phyloP scores from a whole-genome alignment of 768 basidiomycete species.

The Strobilomyces confusus region DNA sequence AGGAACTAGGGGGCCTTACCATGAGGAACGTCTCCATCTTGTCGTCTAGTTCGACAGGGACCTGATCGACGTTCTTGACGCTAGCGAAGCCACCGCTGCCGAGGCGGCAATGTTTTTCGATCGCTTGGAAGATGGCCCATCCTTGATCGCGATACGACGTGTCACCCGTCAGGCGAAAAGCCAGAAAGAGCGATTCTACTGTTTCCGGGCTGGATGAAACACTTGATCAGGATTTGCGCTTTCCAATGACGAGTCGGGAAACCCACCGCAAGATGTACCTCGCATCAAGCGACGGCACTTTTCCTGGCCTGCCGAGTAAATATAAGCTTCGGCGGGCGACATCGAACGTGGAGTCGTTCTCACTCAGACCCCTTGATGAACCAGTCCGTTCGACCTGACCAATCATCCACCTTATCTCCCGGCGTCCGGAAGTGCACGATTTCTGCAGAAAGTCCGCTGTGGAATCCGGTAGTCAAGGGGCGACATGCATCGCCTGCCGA shows the following conservation, averaged over 20 bases:
- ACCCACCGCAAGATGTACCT: constrained; percentile 84
- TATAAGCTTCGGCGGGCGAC: not conserved
- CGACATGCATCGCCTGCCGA: not conserved
- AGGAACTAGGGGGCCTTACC: constrained; percentile 40
- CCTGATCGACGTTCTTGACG: constrained; percentile 78
- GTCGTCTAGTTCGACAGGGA: constrained; percentile 67
- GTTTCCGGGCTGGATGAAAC: constrained; percentile 74
- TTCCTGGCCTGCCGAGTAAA: constrained; percentile 19
- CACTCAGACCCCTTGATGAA: constrained; percentile 83
- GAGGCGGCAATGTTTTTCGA: constrained; percentile 76
- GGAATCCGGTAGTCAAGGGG: not conserved
- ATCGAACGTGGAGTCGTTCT: constrained; percentile 14
- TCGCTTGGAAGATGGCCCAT: constrained; percentile 88
- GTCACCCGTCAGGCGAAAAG: constrained; percentile 87
- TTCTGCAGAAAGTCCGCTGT: constrained; percentile 82
- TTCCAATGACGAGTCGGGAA: not conserved
- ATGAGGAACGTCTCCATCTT: constrained; percentile 96
- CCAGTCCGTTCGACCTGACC: constrained; percentile 60
- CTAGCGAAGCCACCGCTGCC: constrained; percentile 81
- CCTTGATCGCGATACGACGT: constrained; percentile 74
- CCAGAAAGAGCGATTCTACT: constrained; percentile 88
- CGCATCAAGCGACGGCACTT: constrained; percentile 63
- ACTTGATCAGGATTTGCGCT: not conserved
- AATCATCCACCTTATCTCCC: constrained; percentile 48
- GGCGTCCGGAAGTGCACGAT: constrained; percentile 80